These are phyloP conservation scores for Penicillium egyptiacum DNA, from an alignment of 495 filamentous ascomycete genomes.

Conservation along the genomic window DNA sequence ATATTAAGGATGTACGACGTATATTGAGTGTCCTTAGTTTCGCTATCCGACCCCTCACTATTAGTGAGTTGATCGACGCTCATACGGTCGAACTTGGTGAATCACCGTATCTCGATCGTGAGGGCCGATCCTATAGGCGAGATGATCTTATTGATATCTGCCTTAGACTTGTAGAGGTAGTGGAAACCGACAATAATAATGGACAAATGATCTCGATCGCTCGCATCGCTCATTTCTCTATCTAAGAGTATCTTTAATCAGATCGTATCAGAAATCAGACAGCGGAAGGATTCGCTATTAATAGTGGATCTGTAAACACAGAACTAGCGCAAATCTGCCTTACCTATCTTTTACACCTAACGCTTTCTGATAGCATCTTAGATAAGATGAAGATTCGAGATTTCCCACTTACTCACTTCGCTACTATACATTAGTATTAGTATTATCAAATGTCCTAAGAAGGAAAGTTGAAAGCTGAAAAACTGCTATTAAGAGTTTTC, in stretches of 20 bases:
- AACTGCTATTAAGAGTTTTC: not conserved
- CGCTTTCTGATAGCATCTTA: not conserved
- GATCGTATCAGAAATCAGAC: conserved; percentile 20
- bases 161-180: conserved; percentile 30
- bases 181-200: too few relatives aligned
- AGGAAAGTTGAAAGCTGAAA: conserved; percentile 15
- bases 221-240: conserved; percentile 42
- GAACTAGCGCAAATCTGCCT: not conserved
- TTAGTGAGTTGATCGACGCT: conserved; percentile 33
- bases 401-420: not conserved
- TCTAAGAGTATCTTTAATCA: conserved; percentile 44
- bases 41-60: conserved; percentile 28
- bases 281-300: not conserved
- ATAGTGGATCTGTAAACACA: not conserved
- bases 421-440: not conserved
- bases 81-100: conserved; percentile 28
- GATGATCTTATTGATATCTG: conserved; percentile 32
- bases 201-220: not conserved
- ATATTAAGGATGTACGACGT: conserved; percentile 27
- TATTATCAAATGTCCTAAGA: not conserved
- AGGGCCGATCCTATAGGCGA: conserved; percentile 22
- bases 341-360: not conserved
- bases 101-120: conserved; percentile 21
- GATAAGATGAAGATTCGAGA: not conserved
- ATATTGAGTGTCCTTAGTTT: conserved; percentile 37